Evolutionary conservation across 306 rosid species (phyloP).

Genomic region (Gleditsia sinensis): DNA sequence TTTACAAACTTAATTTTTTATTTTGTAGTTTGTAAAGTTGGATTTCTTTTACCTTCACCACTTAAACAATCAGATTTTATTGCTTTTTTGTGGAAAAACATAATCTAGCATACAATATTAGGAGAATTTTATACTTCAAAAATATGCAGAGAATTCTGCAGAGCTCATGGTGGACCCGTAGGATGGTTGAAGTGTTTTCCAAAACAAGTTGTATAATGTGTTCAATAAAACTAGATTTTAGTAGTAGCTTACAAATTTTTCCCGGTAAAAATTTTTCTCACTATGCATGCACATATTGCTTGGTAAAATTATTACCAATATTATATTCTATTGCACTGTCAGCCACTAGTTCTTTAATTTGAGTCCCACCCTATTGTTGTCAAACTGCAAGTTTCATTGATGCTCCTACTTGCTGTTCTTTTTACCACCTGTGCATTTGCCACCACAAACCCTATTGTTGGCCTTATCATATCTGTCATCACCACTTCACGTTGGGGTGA

Average conservation of each 20-base stretch:
- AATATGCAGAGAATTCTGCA: neutral
- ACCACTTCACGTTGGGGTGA: neutral
- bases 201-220: neutral
- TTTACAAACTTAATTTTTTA: neutral
- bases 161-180: neutral
- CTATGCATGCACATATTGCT: neutral
- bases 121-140: neutral
- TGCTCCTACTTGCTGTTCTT: neutral
- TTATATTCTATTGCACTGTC: neutral
- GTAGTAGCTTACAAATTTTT: neutral
- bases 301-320: neutral
- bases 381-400: neutral
- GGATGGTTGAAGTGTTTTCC: neutral
- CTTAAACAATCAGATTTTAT: neutral
- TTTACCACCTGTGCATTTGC: neutral
- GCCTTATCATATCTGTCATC: neutral
- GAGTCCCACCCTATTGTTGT: neutral
- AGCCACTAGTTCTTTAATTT: neutral
- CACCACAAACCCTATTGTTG: neutral
- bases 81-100: neutral
- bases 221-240: slow-evolving; percentile 1
- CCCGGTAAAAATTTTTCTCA: neutral
- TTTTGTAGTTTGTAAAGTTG: slow-evolving; percentile 11
- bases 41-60: neutral
- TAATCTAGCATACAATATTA: neutral